phyloP scores from a whole-genome alignment of 768 basidiomycete species.

The Kockovaella imperatae region DNA sequence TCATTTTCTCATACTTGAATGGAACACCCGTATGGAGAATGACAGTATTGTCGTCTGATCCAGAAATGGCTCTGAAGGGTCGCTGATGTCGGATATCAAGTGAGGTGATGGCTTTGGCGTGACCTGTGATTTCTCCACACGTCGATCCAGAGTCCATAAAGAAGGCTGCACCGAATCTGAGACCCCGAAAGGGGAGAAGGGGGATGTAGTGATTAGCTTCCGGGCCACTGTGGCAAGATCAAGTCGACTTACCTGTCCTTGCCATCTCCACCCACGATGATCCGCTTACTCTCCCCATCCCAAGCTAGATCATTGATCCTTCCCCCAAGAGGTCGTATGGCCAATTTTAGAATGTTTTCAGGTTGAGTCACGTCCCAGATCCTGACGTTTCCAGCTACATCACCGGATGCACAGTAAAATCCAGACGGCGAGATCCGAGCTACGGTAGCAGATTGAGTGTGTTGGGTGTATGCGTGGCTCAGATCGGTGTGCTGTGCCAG shows the following conservation, averaged over 20 bases:
- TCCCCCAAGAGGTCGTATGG: conserved; percentile 38
- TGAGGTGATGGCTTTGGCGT: conserved; percentile 82
- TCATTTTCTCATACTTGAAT: conserved; percentile 77
- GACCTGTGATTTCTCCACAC: conserved; percentile 80
- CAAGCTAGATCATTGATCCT: conserved; percentile 84
- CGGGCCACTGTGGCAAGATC: background rate
- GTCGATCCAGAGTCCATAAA: conserved; percentile 56
- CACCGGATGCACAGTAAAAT: conserved; percentile 89
- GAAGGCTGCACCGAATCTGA: conserved; percentile 42
- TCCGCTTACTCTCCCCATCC: conserved; percentile 95
- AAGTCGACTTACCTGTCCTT: conserved; percentile 73
- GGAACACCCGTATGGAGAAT: conserved; percentile 81
- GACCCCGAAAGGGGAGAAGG: too few relatives aligned
- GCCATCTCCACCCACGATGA: conserved; percentile 88
- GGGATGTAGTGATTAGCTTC: background rate
- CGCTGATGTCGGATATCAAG: conserved; percentile 80
- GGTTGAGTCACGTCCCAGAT: conserved; percentile 90
- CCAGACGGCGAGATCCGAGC: conserved; percentile 88
- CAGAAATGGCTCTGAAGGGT: conserved; percentile 84
- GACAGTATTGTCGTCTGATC: conserved; percentile 71
- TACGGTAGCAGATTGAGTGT: conserved; percentile 75
- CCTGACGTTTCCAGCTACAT: conserved; percentile 70
- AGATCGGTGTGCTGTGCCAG: conserved; percentile 57
- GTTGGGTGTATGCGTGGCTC: conserved; percentile 61
- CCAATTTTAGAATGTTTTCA: conserved; percentile 64